Percentiles rank a stretch among this genome's conserved stretches.
Conservation (phyloP, 1,139 yeast genomes). For the Protomyces inouyei region DNA sequence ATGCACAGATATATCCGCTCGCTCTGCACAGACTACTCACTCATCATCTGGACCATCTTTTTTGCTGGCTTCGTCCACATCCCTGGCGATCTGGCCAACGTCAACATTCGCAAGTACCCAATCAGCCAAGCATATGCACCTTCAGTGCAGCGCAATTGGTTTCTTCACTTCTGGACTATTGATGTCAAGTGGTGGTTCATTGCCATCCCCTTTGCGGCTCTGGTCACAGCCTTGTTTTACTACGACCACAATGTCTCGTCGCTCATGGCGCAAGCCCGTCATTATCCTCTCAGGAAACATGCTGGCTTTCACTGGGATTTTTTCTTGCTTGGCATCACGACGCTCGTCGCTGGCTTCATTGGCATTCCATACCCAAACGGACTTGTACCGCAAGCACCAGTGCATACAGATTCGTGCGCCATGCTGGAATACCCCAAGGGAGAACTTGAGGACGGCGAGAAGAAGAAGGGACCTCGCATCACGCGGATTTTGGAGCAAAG, state of each 20-base stretch:
- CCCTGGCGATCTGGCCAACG: conserved; percentile 52
- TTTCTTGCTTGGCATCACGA: conserved; percentile 72
- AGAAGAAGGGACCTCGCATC: conserved; percentile 8
- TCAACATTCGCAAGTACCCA: conserved; percentile 59
- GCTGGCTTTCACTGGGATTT: conserved; percentile 93
- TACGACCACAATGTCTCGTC: conserved; percentile 95
- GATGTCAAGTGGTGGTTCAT: conserved; percentile 70
- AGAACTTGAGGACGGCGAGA: conserved; percentile 34
- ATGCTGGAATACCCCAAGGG: conserved; percentile 46
- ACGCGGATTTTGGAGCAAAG: conserved; percentile 65
- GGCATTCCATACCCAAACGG: conserved; percentile 98
- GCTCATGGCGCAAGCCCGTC: conserved; percentile 79
- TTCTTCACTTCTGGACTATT: conserved; percentile 73
- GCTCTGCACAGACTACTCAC: conserved; percentile 76
- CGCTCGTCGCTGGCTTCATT: conserved; percentile 77
- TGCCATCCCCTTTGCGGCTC: conserved; percentile 86
- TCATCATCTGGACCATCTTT: conserved; percentile 75
- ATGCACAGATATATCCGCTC: conserved; percentile 59
- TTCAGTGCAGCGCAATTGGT: conserved; percentile 53
- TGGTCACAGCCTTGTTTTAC: conserved; percentile 76
- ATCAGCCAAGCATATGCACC: conserved; percentile 73
- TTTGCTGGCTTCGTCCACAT: conserved; percentile 90
- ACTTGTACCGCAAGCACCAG: conserved; percentile 91
- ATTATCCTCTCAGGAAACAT: conserved; percentile 77
- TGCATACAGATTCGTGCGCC: conserved; percentile 76